A percentile compares a stretch with the other conserved stretches of the same genome.
phyloP scores from a whole-genome alignment of 129 eudicot genomes.

The Lactuca saligna region DNA sequence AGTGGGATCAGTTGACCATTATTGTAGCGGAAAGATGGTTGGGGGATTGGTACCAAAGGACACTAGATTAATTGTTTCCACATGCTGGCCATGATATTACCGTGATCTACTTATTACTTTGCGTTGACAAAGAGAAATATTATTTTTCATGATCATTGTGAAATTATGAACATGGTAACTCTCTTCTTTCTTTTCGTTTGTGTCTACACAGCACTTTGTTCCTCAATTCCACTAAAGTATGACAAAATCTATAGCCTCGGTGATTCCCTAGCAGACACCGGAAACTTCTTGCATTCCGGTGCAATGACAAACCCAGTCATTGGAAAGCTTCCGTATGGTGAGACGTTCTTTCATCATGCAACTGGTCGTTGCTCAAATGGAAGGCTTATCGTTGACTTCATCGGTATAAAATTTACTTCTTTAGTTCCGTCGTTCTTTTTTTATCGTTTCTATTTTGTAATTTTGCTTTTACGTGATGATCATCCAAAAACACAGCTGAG shows the following conservation, averaged over 20 bases:
- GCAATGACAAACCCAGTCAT: constrained; percentile 65
- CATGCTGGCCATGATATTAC: constrained; percentile 10
- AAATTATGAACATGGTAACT: constrained; percentile 25
- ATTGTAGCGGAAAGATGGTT: constrained; percentile 15
- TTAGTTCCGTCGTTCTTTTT: no score
- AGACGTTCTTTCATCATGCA: constrained; percentile 56
- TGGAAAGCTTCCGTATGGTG: constrained; percentile 63
- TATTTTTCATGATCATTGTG: background rate
- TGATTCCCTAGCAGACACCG: constrained; percentile 80
- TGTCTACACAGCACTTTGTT: constrained; percentile 24
- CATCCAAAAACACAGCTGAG: constrained; percentile 47
- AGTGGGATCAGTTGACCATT: background rate
- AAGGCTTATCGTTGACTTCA: constrained; percentile 61
- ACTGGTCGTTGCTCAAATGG: constrained; percentile 93
- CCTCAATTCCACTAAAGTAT: constrained; percentile 30
- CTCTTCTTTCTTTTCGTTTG: constrained; percentile 29
- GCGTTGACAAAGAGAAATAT: background rate
- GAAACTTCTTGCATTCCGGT: constrained; percentile 60
- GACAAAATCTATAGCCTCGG: constrained; percentile 77
- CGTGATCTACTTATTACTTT: background rate
- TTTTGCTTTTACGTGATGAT: background rate
- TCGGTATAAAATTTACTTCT: constrained; percentile 39
- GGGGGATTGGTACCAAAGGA: background rate
- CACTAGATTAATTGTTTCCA: constrained; percentile 13
- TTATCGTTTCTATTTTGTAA: background rate